Percentiles rank a stretch among this genome's conserved stretches.
These are phyloP conservation scores for Neurospora sp. DNA, from an alignment of 495 filamentous ascomycete species.

Conservation along the genomic window DNA sequence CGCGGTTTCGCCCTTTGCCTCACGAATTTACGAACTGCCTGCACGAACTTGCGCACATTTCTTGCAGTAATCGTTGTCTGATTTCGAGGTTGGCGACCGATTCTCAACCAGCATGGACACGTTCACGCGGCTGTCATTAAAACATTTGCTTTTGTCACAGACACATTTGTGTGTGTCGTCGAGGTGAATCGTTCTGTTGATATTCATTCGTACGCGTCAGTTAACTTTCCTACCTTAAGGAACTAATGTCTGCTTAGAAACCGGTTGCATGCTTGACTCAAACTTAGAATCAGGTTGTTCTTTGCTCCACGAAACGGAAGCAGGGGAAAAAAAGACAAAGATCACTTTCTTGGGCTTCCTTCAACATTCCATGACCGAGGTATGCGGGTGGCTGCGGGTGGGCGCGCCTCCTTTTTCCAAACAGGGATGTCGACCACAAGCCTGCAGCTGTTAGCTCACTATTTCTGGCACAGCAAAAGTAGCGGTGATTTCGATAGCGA, in stretches of 20 bases:
- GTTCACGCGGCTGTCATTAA: no score
- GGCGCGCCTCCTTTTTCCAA: not conserved
- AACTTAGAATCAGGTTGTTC: no score
- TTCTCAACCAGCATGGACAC: no score
- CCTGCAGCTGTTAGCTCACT: not conserved
- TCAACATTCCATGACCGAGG: not conserved
- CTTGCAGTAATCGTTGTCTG: no score
- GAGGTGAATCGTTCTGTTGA: not conserved
- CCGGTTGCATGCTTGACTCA: not conserved
- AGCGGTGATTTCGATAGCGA: not conserved
- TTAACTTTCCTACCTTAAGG: not conserved
- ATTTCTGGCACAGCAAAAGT: not conserved
- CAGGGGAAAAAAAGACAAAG: no score
- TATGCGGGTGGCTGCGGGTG: not conserved
- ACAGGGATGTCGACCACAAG: not conserved
- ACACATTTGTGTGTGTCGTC: not conserved
- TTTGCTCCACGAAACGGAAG: no score
- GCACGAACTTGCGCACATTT: no score
- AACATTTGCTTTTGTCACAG: not conserved
- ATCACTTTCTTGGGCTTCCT: not conserved
- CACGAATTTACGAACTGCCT: no score
- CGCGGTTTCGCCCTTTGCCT: no score
- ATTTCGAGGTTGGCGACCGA: no score
- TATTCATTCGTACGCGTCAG: not conserved
- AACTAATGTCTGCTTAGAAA: no score